Evolutionary conservation across 495 filamentous ascomycete species (phyloP).

Genomic region (Talaromyces liani): DNA sequence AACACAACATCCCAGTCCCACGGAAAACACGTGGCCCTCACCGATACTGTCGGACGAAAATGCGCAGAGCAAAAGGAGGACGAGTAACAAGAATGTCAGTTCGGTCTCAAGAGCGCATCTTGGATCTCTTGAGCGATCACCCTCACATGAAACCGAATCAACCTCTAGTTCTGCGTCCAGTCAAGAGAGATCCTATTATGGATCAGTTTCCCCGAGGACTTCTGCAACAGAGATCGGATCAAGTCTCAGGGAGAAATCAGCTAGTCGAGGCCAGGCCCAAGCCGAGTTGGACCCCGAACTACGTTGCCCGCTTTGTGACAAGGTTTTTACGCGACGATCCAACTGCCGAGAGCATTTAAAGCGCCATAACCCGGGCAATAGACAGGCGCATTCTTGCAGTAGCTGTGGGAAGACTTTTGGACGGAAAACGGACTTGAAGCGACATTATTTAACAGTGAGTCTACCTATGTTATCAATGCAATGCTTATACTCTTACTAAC

Average conservation of each 20-base stretch:
- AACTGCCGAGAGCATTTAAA: constrained; percentile 90
- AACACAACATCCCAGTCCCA: neutral
- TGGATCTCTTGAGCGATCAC: neutral
- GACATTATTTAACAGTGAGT: constrained; percentile 74
- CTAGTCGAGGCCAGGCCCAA: neutral
- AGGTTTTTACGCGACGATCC: constrained; percentile 77
- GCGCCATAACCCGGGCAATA: constrained; percentile 71
- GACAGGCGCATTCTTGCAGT: constrained; percentile 63
- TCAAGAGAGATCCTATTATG: neutral
- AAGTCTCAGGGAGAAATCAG: neutral
- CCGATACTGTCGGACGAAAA: neutral
- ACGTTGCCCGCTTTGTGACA: constrained; percentile 68
- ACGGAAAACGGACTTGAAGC: constrained; percentile 73
- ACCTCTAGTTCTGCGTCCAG: neutral
- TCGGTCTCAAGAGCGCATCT: neutral
- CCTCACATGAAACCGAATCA: constrained; percentile 5
- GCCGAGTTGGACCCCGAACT: constrained; percentile 37
- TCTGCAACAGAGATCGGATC: neutral
- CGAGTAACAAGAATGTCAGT: neutral
- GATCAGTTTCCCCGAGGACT: neutral
- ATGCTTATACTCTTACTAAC: constrained; percentile 7
- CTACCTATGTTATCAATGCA: neutral
- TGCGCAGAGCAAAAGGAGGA: neutral
- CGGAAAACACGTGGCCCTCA: neutral
- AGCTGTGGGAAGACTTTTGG: constrained; percentile 41